These are phyloP conservation scores for Aspergillus wentii DNA, from an alignment of 495 filamentous ascomycete genomes.

Conservation along the genomic window DNA sequence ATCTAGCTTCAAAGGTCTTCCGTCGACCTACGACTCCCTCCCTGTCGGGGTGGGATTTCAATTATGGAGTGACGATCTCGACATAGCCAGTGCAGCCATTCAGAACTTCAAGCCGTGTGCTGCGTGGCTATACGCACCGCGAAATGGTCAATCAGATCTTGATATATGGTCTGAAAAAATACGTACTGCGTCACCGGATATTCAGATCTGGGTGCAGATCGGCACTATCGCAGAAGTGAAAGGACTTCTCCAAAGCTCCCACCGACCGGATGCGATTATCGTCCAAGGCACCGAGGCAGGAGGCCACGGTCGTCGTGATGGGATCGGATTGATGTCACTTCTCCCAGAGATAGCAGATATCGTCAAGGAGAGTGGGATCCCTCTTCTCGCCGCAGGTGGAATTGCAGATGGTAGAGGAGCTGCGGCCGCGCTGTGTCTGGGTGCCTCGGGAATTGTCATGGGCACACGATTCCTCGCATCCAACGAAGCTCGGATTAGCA, in stretches of 20 bases:
- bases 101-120: slow-evolving; percentile 52
- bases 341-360: slow-evolving; percentile 57
- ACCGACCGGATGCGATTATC: slow-evolving; percentile 60
- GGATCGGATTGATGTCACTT: slow-evolving; percentile 53
- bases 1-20: slow-evolving; percentile 8
- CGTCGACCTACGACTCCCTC: slow-evolving; percentile 26
- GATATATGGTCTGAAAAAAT: slow-evolving; percentile 50
- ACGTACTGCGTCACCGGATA: slow-evolving; percentile 37
- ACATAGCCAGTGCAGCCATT: slow-evolving; percentile 36
- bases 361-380: slow-evolving; percentile 41
- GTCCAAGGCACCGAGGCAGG: slow-evolving; percentile 72
- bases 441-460: slow-evolving; percentile 62
- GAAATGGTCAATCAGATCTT: slow-evolving; percentile 37
- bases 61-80: slow-evolving; percentile 48
- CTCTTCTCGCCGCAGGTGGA: slow-evolving; percentile 67
- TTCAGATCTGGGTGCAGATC: slow-evolving; percentile 65
- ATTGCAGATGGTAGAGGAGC: slow-evolving; percentile 63
- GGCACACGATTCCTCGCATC: slow-evolving; percentile 71
- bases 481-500: slow-evolving; percentile 54
- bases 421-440: slow-evolving; percentile 60
- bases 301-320: slow-evolving; percentile 61
- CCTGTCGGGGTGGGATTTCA: slow-evolving; percentile 63
- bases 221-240: slow-evolving; percentile 55
- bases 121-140: slow-evolving; percentile 67
- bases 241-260: slow-evolving; percentile 20